Evolutionary conservation across 805 yeast species (phyloP).

Genomic region (Ogataea nakhonphanomensis): DNA sequence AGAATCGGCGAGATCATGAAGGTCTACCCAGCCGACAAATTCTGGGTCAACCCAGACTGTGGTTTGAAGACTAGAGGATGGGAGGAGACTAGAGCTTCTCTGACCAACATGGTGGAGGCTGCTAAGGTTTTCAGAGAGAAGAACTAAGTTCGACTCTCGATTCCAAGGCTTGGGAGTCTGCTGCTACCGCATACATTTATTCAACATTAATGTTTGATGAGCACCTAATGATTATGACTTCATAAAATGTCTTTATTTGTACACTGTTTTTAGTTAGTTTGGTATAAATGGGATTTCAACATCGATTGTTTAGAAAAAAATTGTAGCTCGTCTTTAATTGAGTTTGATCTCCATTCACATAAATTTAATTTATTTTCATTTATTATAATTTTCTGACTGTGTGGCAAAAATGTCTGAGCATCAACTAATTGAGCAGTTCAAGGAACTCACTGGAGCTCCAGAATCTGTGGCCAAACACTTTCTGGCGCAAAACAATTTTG

Average conservation of each 20-base stretch:
- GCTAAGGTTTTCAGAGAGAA: slow-evolving; percentile 85
- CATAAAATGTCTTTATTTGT: slow-evolving; percentile 18
- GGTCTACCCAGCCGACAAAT: slow-evolving; percentile 95
- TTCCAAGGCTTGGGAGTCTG: slow-evolving; percentile 1
- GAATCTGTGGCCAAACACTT: slow-evolving; percentile 37
- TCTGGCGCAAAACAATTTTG: slow-evolving; percentile 30
- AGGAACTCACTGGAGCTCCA: slow-evolving; percentile 37
- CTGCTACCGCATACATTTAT: slow-evolving; percentile 29
- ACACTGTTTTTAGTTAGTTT: slow-evolving; percentile 14
- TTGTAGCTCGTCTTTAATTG: neutral
- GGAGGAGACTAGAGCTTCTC: slow-evolving; percentile 93
- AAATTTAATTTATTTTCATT: neutral
- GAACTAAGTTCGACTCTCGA: slow-evolving; percentile 18
- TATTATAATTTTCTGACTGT: neutral
- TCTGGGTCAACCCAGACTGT: slow-evolving; percentile 99
- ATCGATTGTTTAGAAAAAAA: slow-evolving; percentile 34
- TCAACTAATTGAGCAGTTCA: slow-evolving; percentile 31
- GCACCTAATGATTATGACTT: slow-evolving; percentile 13
- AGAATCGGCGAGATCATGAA: slow-evolving; percentile 93
- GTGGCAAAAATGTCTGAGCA: slow-evolving; percentile 15
- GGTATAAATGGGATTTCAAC: slow-evolving; percentile 43
- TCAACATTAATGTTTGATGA: slow-evolving; percentile 36
- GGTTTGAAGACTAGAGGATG: slow-evolving; percentile 99
- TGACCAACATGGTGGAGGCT: slow-evolving; percentile 98
- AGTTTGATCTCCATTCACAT: no score